phyloP scores from a whole-genome alignment of 805 yeast species.

The Hanseniaspora valbyensis region DNA sequence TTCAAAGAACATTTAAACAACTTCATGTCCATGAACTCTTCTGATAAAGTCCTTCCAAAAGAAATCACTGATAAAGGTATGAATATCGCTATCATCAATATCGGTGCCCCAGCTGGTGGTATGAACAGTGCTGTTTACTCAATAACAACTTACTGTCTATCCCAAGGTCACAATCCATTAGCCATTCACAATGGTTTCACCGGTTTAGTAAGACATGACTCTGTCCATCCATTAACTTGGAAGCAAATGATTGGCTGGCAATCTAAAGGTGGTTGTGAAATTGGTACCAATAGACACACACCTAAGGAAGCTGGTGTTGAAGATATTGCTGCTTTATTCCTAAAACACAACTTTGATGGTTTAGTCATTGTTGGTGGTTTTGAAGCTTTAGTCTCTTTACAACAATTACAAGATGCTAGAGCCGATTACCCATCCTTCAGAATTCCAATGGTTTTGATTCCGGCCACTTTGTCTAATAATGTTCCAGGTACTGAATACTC shows the following conservation, averaged over 20 bases:
- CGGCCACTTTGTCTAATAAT: slow-evolving; percentile 93
- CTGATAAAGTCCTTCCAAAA: slow-evolving; percentile 53
- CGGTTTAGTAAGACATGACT: slow-evolving; percentile 55
- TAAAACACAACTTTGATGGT: slow-evolving; percentile 59
- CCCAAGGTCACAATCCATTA: slow-evolving; percentile 60
- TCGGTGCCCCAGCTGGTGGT: slow-evolving; percentile 75
- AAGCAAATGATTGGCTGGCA: slow-evolving; percentile 64
- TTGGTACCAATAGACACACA: slow-evolving; percentile 66
- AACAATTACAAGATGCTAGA: slow-evolving; percentile 53
- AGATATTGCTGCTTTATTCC: slow-evolving; percentile 58
- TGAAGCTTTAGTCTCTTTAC: slow-evolving; percentile 63
- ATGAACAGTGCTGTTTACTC: slow-evolving; percentile 70
- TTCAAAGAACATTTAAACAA: slow-evolving; percentile 70
- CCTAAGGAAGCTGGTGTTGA: slow-evolving; percentile 61
- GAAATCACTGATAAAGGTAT: slow-evolving; percentile 42
- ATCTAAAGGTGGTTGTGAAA: slow-evolving; percentile 65
- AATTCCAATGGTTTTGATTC: slow-evolving; percentile 87
- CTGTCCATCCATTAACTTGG: slow-evolving; percentile 53
- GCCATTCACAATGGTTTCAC: slow-evolving; percentile 67
- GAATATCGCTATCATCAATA: slow-evolving; percentile 59
- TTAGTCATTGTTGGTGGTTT: slow-evolving; percentile 70
- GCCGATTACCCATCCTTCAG: slow-evolving; percentile 64
- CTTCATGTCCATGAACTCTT: slow-evolving; percentile 57
- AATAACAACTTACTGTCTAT: slow-evolving; percentile 61
- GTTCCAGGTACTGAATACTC: slow-evolving; percentile 99